These are phyloP conservation scores for Vigna radiata DNA, from an alignment of 306 rosid genomes.

Conservation along the genomic window DNA sequence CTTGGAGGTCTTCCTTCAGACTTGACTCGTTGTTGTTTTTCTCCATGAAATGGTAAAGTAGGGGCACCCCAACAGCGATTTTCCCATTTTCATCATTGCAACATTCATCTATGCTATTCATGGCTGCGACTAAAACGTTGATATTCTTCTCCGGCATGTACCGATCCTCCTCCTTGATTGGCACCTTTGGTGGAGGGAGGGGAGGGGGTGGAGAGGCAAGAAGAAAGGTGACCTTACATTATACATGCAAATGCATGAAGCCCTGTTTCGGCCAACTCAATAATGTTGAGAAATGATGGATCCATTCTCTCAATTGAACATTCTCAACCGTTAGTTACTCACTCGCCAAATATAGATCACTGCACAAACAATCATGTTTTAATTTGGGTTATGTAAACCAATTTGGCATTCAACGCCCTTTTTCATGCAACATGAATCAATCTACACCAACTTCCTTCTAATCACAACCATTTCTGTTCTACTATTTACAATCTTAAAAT, in stretches of 20 bases:
- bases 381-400: constrained; percentile 1
- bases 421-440: background rate
- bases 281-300: constrained; percentile 39
- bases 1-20: background rate
- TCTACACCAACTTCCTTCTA: background rate
- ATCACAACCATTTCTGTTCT: background rate
- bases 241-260: constrained; percentile 16
- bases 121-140: background rate
- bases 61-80: constrained; percentile 5
- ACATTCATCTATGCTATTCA: constrained; percentile 9
- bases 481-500: background rate
- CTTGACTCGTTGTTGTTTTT: background rate
- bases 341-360: constrained; percentile 55
- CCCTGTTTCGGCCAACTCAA: constrained; percentile 1
- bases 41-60: constrained; percentile 5
- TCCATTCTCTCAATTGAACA: constrained; percentile 28
- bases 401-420: constrained; percentile 2
- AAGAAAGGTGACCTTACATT: background rate
- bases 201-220: constrained; percentile 4
- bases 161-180: constrained; percentile 27
- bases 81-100: constrained; percentile 38
- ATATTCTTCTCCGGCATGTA: background rate
- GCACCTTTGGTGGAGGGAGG: constrained; percentile 12
- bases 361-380: background rate
- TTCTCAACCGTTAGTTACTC: constrained; percentile 43